Evolutionary conservation across 2,329 filamentous ascomycete species (phyloP).

Genomic region (Sphaerulina populicola): DNA sequence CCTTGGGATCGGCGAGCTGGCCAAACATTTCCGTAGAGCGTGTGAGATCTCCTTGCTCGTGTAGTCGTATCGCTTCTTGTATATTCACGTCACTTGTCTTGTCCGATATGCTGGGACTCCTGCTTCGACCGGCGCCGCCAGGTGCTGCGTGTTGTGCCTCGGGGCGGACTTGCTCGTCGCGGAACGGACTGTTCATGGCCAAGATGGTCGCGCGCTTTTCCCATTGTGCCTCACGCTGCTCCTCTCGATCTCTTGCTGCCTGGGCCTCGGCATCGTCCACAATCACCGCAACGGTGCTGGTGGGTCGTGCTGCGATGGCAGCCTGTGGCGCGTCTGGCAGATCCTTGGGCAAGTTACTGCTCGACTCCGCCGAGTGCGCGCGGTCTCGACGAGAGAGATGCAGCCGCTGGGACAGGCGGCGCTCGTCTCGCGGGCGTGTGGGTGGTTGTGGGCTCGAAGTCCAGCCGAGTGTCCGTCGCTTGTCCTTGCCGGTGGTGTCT

Average conservation of each 20-base stretch:
- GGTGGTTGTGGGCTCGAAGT: constrained; percentile 18
- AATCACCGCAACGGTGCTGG: constrained; percentile 31
- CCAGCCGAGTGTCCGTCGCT: constrained; percentile 29
- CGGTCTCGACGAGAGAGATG: constrained; percentile 50
- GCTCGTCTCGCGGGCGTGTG: constrained; percentile 30
- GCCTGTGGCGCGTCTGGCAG: constrained; percentile 73
- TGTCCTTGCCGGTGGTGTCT: constrained; percentile 15
- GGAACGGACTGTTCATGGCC: constrained; percentile 48
- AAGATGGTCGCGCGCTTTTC: constrained; percentile 88
- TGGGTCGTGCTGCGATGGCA: constrained; percentile 25
- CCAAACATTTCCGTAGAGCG: constrained; percentile 80
- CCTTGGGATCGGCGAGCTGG: constrained; percentile 69
- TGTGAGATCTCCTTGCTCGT: constrained; percentile 73
- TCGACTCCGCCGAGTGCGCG: constrained; percentile 48
- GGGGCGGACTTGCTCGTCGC: constrained; percentile 22
- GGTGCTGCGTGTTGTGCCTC: neutral
- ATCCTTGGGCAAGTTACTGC: constrained; percentile 67
- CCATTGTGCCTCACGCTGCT: constrained; percentile 67
- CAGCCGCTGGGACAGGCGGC: constrained; percentile 59
- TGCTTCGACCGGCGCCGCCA: constrained; percentile 17
- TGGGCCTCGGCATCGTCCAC: neutral
- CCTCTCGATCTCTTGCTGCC: constrained; percentile 27
- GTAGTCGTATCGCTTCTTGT: constrained; percentile 88
- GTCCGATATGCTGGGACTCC: constrained; percentile 34
- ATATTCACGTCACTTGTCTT: constrained; percentile 53